A percentile compares a stretch with the other conserved stretches of the same genome.
These are phyloP conservation scores for Corynascus novoguineensis DNA, from an alignment of 495 filamentous ascomycete species.

Conservation along the genomic window DNA sequence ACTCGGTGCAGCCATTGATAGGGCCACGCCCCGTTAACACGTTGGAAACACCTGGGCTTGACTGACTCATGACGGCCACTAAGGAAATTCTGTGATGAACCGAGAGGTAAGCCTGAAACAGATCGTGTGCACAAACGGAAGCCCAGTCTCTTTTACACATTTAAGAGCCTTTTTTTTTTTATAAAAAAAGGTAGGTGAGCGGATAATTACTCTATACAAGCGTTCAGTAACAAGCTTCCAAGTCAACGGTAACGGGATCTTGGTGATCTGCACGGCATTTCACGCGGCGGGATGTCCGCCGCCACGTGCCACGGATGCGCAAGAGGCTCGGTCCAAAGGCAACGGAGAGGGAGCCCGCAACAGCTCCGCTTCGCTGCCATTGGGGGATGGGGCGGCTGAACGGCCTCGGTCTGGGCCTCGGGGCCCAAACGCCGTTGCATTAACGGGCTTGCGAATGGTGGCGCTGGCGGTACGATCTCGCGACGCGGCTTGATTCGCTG, in stretches of 20 bases:
- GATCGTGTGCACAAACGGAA: no score
- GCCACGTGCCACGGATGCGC: not conserved
- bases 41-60: not conserved
- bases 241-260: not conserved
- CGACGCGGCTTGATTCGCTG: conserved; percentile 12
- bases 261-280: not conserved
- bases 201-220: not conserved
- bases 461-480: not conserved
- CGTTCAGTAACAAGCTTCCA: not conserved
- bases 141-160: no score
- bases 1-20: not conserved
- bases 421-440: not conserved
- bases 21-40: not conserved
- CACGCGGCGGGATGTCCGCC: not conserved
- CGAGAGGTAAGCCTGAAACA: not conserved
- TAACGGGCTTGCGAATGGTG: not conserved
- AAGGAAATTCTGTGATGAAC: not conserved
- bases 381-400: not conserved
- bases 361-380: not conserved
- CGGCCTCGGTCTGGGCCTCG: not conserved
- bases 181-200: no score
- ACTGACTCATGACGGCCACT: not conserved
- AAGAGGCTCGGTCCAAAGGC: not conserved
- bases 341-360: not conserved
- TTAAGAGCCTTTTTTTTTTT: no score